Evolutionary conservation across 352 stramenopile species (phyloP).

Genomic region (Halophytophthora batemanensis): DNA sequence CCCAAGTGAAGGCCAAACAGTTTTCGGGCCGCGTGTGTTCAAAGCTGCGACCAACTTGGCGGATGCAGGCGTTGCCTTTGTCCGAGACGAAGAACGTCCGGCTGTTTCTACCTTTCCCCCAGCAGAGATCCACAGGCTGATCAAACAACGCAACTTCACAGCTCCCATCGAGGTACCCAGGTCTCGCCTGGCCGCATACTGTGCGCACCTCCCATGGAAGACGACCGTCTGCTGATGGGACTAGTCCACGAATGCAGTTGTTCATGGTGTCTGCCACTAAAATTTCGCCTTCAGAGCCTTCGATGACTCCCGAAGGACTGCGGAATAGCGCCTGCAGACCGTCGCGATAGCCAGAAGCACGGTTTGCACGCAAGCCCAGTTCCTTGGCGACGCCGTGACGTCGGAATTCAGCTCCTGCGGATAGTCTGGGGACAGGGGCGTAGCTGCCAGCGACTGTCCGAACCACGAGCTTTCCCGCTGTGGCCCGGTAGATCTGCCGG

Average conservation of each 20-base stretch:
- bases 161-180: slow-evolving; percentile 32
- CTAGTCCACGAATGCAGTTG: slow-evolving; percentile 45
- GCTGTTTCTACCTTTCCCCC: slow-evolving; percentile 9
- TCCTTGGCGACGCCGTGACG: slow-evolving; percentile 1
- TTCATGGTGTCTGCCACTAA: slow-evolving; percentile 59
- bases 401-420: background rate
- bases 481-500: slow-evolving; percentile 27
- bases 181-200: slow-evolving; percentile 21
- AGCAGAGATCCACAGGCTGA: slow-evolving; percentile 35
- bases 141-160: slow-evolving; percentile 33
- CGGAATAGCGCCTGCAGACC: slow-evolving; percentile 37
- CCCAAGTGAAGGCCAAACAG: slow-evolving; percentile 28
- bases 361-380: slow-evolving; percentile 5
- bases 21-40: slow-evolving; percentile 14
- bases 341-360: slow-evolving; percentile 27
- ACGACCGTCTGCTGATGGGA: slow-evolving; percentile 6
- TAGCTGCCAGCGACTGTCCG: slow-evolving; percentile 37
- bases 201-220: slow-evolving; percentile 25
- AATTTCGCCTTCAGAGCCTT: slow-evolving; percentile 26
- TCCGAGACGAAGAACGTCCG: slow-evolving; percentile 40
- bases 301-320: slow-evolving; percentile 32
- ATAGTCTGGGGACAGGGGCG: slow-evolving; percentile 4
- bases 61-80: slow-evolving; percentile 41
- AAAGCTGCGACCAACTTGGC: slow-evolving; percentile 31
- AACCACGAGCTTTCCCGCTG: slow-evolving; percentile 26